Conservation (phyloP, 2,329 filamentous ascomycete genomes). For the Pseudonectria buxi region DNA sequence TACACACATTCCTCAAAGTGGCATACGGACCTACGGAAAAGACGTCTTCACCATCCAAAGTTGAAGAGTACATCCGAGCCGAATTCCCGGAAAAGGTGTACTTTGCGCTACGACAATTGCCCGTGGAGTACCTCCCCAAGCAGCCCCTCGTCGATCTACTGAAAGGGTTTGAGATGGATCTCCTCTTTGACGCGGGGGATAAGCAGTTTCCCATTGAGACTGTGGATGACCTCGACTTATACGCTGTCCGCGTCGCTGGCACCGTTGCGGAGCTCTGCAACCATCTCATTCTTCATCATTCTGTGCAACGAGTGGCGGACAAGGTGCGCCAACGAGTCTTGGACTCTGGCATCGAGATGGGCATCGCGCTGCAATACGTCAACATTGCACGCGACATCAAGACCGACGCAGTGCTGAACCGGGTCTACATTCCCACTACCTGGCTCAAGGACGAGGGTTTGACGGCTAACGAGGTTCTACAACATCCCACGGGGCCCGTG, state of each 20-base stretch:
- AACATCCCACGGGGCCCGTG: slow-evolving; percentile 29
- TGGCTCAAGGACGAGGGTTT: slow-evolving; percentile 57
- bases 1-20: slow-evolving; percentile 50
- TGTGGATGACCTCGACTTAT: slow-evolving; percentile 53
- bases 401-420: slow-evolving; percentile 56
- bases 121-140: slow-evolving; percentile 47
- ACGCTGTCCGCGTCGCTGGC: slow-evolving; percentile 62
- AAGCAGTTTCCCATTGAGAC: slow-evolving; percentile 48
- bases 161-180: slow-evolving; percentile 62
- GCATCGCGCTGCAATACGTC: slow-evolving; percentile 67
- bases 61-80: slow-evolving; percentile 31
- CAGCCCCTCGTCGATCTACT: slow-evolving; percentile 58
- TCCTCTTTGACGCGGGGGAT: slow-evolving; percentile 39
- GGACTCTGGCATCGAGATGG: slow-evolving; percentile 57
- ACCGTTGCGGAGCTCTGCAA: slow-evolving; percentile 65
- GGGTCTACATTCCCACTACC: slow-evolving; percentile 60
- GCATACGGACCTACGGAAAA: slow-evolving; percentile 33
- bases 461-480: slow-evolving; percentile 46
- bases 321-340: slow-evolving; percentile 36
- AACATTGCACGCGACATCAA: slow-evolving; percentile 71
- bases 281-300: slow-evolving; percentile 58
- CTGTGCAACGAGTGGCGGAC: slow-evolving; percentile 16
- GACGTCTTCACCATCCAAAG: neutral
- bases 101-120: slow-evolving; percentile 53
- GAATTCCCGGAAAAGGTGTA: slow-evolving; percentile 47